Percentiles rank a stretch among this genome's conserved stretches.
These are phyloP conservation scores for Euphorbia celastroides DNA, from an alignment of 441 rosid genomes.

Conservation along the genomic window DNA sequence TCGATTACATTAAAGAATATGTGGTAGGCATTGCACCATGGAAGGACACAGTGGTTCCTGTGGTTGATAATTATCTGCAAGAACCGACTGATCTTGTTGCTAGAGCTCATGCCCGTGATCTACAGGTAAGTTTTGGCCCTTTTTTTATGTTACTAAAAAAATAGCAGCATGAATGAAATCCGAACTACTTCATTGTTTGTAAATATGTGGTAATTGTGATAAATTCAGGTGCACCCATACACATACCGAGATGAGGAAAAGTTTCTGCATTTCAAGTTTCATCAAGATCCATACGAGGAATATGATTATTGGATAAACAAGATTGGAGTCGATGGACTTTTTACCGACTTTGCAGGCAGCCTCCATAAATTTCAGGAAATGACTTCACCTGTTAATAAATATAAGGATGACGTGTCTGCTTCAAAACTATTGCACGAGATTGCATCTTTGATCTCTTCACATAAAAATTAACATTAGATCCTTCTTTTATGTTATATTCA, in stretches of 20 bases:
- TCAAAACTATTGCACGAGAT: slow-evolving; percentile 39
- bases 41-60: slow-evolving; percentile 93
- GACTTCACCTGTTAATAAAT: slow-evolving; percentile 37
- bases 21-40: slow-evolving; percentile 94
- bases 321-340: slow-evolving; percentile 85
- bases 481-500: neutral
- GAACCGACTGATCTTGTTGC: slow-evolving; percentile 86
- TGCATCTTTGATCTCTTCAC: slow-evolving; percentile 32
- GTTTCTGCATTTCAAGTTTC: slow-evolving; percentile 59
- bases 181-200: too few relatives aligned
- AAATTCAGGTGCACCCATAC: slow-evolving; percentile 81
- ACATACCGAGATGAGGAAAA: slow-evolving; percentile 69
- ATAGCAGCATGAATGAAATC: too few relatives aligned
- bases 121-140: slow-evolving; percentile 48
- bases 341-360: slow-evolving; percentile 92
- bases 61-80: slow-evolving; percentile 40
- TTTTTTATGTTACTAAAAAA: neutral
- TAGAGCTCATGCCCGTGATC: slow-evolving; percentile 66
- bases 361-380: slow-evolving; percentile 61
- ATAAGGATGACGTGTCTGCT: slow-evolving; percentile 17
- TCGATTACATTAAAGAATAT: slow-evolving; percentile 65
- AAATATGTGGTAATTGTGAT: neutral
- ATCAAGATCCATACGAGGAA: slow-evolving; percentile 71
- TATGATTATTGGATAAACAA: slow-evolving; percentile 74
- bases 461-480: slow-evolving; percentile 16